Evolutionary conservation across 306 rosid genomes (phyloP).

Genomic region (Quercus dentata): DNA sequence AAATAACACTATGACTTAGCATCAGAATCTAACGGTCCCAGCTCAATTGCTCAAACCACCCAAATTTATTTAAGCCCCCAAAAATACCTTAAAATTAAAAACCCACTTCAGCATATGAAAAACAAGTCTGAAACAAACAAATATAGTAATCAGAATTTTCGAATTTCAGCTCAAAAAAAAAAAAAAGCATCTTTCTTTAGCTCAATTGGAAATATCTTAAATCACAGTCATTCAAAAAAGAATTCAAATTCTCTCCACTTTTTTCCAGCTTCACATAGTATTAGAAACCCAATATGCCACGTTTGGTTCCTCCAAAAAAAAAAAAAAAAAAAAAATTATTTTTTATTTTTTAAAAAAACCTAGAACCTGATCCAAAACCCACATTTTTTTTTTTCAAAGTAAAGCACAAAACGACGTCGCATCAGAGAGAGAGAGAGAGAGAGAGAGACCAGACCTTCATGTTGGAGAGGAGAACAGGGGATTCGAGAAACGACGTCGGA

Average conservation of each 20-base stretch:
- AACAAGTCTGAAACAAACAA: constrained; percentile 29
- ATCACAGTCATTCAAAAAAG: constrained; percentile 42
- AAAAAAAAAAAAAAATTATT: too few species aligned
- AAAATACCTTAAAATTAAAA: constrained; percentile 3
- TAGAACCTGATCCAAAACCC: constrained; percentile 22
- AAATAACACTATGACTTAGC: constrained; percentile 53
- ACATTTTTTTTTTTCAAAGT: constrained; percentile 12
- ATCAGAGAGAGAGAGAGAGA: background rate
- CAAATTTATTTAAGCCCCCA: background rate
- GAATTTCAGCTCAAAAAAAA: constrained; percentile 31
- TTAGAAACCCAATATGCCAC: too few species aligned
- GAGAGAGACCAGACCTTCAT: constrained; percentile 56
- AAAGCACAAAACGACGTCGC: background rate
- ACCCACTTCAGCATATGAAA: constrained; percentile 17
- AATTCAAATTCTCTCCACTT: constrained; percentile 25
- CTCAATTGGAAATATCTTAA: constrained; percentile 37
- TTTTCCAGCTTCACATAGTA: too few species aligned
- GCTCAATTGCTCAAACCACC: constrained; percentile 46
- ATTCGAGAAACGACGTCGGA: constrained; percentile 85
- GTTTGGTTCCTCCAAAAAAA: too few species aligned
- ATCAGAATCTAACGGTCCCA: constrained; percentile 80
- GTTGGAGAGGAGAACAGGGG: constrained; percentile 83
- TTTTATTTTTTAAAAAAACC: too few species aligned
- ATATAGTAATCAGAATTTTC: constrained; percentile 33
- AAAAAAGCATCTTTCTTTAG: constrained; percentile 39